Conservation (phyloP, 2,329 filamentous ascomycete genomes). For the Emmonsiellopsis sp. region DNA sequence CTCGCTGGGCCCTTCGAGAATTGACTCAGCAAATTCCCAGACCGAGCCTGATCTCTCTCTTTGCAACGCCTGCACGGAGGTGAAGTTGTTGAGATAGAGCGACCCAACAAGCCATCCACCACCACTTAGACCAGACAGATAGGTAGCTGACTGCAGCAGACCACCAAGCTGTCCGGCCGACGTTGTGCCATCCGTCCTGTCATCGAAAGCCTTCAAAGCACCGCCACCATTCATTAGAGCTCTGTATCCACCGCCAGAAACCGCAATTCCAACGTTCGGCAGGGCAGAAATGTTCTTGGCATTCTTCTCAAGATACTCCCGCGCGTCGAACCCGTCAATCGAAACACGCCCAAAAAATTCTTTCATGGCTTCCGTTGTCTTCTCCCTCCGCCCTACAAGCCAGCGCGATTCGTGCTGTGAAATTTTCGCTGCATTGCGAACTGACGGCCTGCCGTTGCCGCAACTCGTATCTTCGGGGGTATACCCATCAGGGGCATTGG, state of each 20-base stretch:
- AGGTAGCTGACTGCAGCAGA: slow-evolving; percentile 70
- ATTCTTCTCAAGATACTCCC: slow-evolving; percentile 57
- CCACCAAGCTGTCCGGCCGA: slow-evolving; percentile 64
- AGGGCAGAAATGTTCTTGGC: slow-evolving; percentile 47
- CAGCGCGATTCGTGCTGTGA: slow-evolving; percentile 65
- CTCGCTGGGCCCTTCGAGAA: slow-evolving; percentile 49
- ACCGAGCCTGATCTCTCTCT: slow-evolving; percentile 38
- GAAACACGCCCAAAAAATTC: slow-evolving; percentile 62
- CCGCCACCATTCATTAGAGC: slow-evolving; percentile 81
- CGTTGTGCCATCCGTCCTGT: slow-evolving; percentile 55
- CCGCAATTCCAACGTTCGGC: slow-evolving; percentile 65
- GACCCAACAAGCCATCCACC: slow-evolving; percentile 81
- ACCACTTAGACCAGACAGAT: slow-evolving; percentile 71
- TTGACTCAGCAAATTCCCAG: slow-evolving; percentile 56
- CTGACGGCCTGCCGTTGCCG: slow-evolving; percentile 57
- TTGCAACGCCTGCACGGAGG: slow-evolving; percentile 51
- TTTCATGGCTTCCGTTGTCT: slow-evolving; percentile 66
- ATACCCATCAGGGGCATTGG: slow-evolving; percentile 59
- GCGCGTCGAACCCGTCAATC: slow-evolving; percentile 72
- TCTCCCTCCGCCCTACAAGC: slow-evolving; percentile 61
- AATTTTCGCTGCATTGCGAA: slow-evolving; percentile 55
- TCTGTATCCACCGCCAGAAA: slow-evolving; percentile 78
- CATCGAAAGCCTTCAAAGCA: slow-evolving; percentile 69
- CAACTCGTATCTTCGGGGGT: slow-evolving; percentile 60
- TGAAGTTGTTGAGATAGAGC: slow-evolving; percentile 70